Evolutionary conservation across 108 stramenopile genomes (phyloP).

Genomic region (Bacterosira constricta): DNA sequence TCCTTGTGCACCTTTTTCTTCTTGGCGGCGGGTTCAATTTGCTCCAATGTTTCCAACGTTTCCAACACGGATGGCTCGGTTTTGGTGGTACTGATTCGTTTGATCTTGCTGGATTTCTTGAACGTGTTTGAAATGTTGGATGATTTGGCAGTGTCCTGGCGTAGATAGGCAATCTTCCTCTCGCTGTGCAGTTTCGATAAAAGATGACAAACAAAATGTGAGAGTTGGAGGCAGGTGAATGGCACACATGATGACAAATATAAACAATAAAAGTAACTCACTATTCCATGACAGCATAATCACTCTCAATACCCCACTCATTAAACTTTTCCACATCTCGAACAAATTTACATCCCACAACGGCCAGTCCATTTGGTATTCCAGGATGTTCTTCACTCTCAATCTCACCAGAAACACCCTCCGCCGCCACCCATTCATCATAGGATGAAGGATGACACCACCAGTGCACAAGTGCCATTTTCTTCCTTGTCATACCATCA

Average conservation of each 20-base stretch:
- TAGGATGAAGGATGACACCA: constrained; percentile 52
- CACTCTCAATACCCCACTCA: constrained; percentile 52
- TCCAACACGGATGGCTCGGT: too few relatives aligned
- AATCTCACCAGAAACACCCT: constrained; percentile 21
- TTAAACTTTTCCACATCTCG: constrained; percentile 52
- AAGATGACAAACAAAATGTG: background rate
- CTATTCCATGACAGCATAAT: constrained; percentile 51
- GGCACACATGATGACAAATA: background rate
- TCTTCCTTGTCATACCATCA: background rate
- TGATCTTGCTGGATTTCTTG: constrained; percentile 8
- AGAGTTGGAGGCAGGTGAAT: background rate
- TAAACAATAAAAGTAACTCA: constrained; percentile 13
- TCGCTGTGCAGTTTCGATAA: constrained; percentile 8
- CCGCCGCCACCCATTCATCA: constrained; percentile 56
- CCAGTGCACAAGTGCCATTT: constrained; percentile 50
- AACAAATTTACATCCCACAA: constrained; percentile 55
- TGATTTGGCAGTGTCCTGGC: background rate
- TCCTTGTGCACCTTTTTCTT: background rate
- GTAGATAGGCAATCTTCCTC: constrained; percentile 31
- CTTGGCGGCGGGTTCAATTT: background rate
- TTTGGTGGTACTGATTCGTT: background rate
- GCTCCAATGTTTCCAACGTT: too few relatives aligned
- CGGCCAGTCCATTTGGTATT: constrained; percentile 17
- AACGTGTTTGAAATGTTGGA: background rate
- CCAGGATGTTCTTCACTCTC: background rate